Evolutionary conservation across 1,284 basidiomycete species (phyloP).

Genomic region (Athelia sp.): DNA sequence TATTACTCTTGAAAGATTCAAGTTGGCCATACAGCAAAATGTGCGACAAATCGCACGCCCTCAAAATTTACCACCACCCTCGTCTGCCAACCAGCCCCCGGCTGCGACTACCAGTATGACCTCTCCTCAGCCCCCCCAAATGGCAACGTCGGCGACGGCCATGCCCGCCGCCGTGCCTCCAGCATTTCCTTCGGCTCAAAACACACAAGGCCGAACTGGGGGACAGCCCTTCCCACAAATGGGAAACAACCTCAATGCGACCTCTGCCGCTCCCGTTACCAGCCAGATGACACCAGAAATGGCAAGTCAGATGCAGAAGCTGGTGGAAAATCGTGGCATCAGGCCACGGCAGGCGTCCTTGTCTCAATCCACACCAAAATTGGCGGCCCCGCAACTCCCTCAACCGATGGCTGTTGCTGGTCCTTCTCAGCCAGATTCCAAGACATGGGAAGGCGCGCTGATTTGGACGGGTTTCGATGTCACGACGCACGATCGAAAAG

Average conservation of each 20-base stretch:
- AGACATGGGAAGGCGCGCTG: conserved; percentile 49
- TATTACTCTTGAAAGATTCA: background rate
- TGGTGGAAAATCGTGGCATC: background rate
- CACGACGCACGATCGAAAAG: conserved; percentile 31
- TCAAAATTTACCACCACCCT: background rate
- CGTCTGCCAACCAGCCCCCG: background rate
- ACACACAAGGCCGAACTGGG: background rate
- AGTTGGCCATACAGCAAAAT: background rate
- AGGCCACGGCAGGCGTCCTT: background rate
- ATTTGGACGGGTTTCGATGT: conserved; percentile 39
- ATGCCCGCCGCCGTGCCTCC: background rate
- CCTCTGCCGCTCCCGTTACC: no score
- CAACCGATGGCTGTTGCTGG: background rate
- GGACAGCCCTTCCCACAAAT: no score
- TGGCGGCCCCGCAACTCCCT: background rate
- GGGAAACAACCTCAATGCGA: no score
- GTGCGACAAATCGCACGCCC: background rate
- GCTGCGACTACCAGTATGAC: background rate
- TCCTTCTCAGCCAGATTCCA: conserved; percentile 3
- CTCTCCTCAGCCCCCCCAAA: background rate
- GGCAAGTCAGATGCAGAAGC: background rate
- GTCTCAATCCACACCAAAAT: background rate
- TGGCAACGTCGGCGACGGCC: background rate
- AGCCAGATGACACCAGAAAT: conserved; percentile 12
- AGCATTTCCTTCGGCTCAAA: background rate